Base-by-base conservation (phyloP, 805 yeast species). In the Candida sanyiensis region DNA sequence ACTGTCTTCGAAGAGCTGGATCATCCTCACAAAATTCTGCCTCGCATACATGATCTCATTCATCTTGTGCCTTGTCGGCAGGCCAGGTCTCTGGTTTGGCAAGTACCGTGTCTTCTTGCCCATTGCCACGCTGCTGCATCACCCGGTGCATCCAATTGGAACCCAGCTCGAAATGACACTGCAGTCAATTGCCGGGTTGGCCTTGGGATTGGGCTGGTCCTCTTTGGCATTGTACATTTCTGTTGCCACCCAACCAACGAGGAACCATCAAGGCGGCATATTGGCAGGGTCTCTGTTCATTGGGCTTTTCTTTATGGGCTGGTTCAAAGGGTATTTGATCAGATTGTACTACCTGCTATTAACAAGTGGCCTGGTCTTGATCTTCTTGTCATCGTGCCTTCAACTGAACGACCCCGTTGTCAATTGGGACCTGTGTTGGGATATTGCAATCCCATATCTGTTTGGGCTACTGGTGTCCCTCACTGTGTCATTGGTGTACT, bases 101-200 rank as follows among this genome's bases (percentile, higher is more conserved):
- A 52, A 55, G 7, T 56, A 58, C 38, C 45, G 70, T 23, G 63
- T 60, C 35, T 66, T 72, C 31, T 44, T 69, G 18, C 72, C 73
- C 1, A 36, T 72, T 2, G 66, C 73, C 0, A 60, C 61, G 0
- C 25, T 72, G 5, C 47, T 71, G 9, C 70, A 67, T 37, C 78
- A 72, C 49, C 74, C 77, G 0, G 70, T 63, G 2, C 64, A 73
- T 38, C 57, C 64, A 5, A 36, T 68, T 6, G 76, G 77, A 9
- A 60, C 69, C 1, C 77, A 72, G 48, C 11, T 69, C 3, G 77
- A 72, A 47, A 63, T 71, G 39, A 62, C 72, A 0, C 2, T 64
- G 3, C 54, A 54, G 11, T 65, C 75, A 0, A 49, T 66, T 3
- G 1, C 62, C 0, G 77, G 77, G 1, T 52, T 58, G 1, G 57